These are phyloP conservation scores for Phlyctochytrium bullatum DNA, from an alignment of 192 early-diverging fungal species.

Conservation along the genomic window DNA sequence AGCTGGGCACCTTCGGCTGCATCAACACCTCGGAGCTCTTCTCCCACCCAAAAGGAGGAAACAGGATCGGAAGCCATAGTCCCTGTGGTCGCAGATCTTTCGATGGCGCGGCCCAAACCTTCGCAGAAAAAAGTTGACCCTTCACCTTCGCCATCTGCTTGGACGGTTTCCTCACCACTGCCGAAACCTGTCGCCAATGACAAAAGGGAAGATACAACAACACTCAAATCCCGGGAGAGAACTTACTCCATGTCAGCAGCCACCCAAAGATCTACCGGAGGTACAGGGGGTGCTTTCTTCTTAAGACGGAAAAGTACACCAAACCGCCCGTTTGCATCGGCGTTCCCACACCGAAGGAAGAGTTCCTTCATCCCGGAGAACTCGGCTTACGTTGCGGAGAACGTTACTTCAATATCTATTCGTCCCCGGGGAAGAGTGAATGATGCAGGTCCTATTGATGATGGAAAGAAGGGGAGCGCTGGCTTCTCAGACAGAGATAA, in stretches of 20 bases:
- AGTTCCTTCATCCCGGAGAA: background rate
- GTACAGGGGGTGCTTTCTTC: background rate
- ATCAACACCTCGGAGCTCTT: background rate
- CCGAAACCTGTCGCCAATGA: background rate
- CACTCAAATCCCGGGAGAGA: too few species aligned
- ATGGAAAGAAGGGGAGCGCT: too few species aligned
- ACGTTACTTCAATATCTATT: too few species aligned
- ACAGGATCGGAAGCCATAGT: background rate
- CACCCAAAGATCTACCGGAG: too few species aligned
- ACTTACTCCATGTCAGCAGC: too few species aligned
- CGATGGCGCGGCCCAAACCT: background rate
- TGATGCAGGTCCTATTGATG: too few species aligned
- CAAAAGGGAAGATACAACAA: too few species aligned
- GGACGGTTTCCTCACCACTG: background rate
- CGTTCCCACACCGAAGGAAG: background rate
- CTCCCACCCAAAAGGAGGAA: background rate
- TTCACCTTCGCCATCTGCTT: background rate
- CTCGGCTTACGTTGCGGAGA: too few species aligned
- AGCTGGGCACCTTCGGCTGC: slow-evolving; percentile 1
- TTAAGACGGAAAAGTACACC: background rate
- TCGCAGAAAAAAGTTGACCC: background rate
- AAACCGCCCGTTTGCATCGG: background rate
- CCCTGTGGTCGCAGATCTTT: background rate
- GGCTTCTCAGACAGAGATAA: too few species aligned
- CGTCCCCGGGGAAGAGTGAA: too few species aligned